Base-by-base conservation (phyloP, 1,284 basidiomycete genomes). In the Thelephora terrestris region DNA sequence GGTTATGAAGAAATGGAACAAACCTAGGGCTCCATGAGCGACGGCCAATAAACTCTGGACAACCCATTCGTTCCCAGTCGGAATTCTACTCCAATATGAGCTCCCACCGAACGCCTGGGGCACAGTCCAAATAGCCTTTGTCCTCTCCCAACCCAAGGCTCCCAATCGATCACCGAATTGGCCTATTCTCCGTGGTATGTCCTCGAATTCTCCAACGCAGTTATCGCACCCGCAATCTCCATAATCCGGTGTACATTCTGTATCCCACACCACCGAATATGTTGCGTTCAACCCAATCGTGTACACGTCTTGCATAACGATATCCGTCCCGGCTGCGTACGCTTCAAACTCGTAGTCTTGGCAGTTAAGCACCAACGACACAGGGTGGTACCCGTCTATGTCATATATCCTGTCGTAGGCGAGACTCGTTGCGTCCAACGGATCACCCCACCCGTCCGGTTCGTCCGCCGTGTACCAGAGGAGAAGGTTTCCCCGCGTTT, bases 391-490 rank as follows among this genome's bases (percentile, higher is more conserved):
- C 2, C 77, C 76, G 43, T 88, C 85, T 10, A 85, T 64, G 3
- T 71, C 69, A 50, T 78, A 76, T 55, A 89, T 85, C n/a, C 79
- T 65, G 53, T 81, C 75, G 48, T 79, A 79, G 0, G 82, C 63
- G 34, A 61, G 63, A 1, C 64, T 55, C 0, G 84, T 81, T 1
- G 80, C 80, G 53, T 78, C 72, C 27, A 81, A 65, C 10, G 82
- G 80, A 52, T 85, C 82, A 20, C 71, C 72, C 2, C 75, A 71
- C 34, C 85, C 85, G 55, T 88, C 85, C 0, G 82, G 82, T 58
- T 87, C 84, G 53, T 87, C 83, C 0, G 70, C 82, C 7, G 83
- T 86, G 63, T 86, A 89, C 82, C 84, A 89, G 0, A 85, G 64
- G 7, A 89, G 68, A 16, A 89, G 69, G 53, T 85, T 85, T 0